phyloP scores from a whole-genome alignment of 2,329 filamentous ascomycete genomes.

The Xylaria sp. region DNA sequence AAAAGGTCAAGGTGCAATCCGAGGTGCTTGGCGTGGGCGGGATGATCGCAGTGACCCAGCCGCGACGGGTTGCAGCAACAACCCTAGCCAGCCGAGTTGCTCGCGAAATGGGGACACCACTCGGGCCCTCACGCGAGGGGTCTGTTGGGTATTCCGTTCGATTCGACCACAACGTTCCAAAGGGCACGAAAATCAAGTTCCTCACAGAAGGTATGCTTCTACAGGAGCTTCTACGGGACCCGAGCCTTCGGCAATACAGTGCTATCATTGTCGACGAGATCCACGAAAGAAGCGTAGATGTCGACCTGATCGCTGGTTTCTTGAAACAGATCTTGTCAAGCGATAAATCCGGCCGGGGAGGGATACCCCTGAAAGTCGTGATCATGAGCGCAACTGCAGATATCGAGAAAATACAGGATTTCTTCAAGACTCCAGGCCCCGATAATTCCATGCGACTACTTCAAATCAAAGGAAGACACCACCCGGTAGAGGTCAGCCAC shows the following conservation, averaged over 20 bases:
- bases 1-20: constrained; percentile 52
- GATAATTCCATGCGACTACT: constrained; percentile 45
- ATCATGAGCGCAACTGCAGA: constrained; percentile 98
- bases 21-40: constrained; percentile 65
- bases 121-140: constrained; percentile 48
- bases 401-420: constrained; percentile 74
- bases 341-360: constrained; percentile 66
- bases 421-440: constrained; percentile 57
- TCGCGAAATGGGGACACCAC: constrained; percentile 66
- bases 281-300: constrained; percentile 92
- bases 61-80: constrained; percentile 89
- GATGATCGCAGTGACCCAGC: constrained; percentile 91
- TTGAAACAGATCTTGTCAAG: constrained; percentile 73
- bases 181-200: constrained; percentile 86
- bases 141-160: constrained; percentile 90
- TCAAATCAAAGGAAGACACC: constrained; percentile 84
- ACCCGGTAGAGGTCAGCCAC: constrained; percentile 78
- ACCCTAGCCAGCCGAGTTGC: constrained; percentile 87
- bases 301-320: constrained; percentile 88
- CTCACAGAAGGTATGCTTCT: constrained; percentile 95
- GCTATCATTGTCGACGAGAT: constrained; percentile 94
- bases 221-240: constrained; percentile 89
- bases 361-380: constrained; percentile 80
- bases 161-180: constrained; percentile 86
- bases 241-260: constrained; percentile 80